Percentiles rank a stretch among this genome's conserved stretches.
These are phyloP conservation scores for Protomyces gravidus DNA, from an alignment of 1,139 yeast genomes.

Conservation along the genomic window DNA sequence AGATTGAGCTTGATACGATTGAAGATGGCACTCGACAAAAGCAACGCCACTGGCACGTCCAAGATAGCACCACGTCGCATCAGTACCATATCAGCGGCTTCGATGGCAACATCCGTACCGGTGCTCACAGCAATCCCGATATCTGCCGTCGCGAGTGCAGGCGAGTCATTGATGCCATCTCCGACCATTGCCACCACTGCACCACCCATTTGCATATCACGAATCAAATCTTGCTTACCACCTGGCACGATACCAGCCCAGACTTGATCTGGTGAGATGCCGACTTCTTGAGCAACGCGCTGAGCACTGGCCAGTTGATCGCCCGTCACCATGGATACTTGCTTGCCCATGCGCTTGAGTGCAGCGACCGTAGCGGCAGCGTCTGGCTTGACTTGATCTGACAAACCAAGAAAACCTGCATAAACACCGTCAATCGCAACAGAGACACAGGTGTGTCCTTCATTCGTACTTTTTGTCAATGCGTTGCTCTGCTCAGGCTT, in stretches of 20 bases:
- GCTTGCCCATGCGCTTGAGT: slow-evolving; percentile 53
- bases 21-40: slow-evolving; percentile 67
- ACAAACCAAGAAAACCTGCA: slow-evolving; percentile 61
- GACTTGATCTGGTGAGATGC: slow-evolving; percentile 60
- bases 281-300: slow-evolving; percentile 61
- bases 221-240: slow-evolving; percentile 67
- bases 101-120: slow-evolving; percentile 94
- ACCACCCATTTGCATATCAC: slow-evolving; percentile 48
- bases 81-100: slow-evolving; percentile 89
- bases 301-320: slow-evolving; percentile 65
- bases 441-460: slow-evolving; percentile 29
- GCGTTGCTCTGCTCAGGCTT: slow-evolving; percentile 33
- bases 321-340: slow-evolving; percentile 85
- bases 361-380: slow-evolving; percentile 58
- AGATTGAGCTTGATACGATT: slow-evolving; percentile 72
- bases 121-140: slow-evolving; percentile 87
- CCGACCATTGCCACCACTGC: slow-evolving; percentile 68
- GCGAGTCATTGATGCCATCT: slow-evolving; percentile 95
- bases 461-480: not conserved
- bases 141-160: slow-evolving; percentile 84
- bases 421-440: slow-evolving; percentile 50
- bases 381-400: slow-evolving; percentile 67
- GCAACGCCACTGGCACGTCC: slow-evolving; percentile 69
- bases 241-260: slow-evolving; percentile 76
- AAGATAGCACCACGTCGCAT: slow-evolving; percentile 47